These are phyloP conservation scores for Auriscalpium microsporum DNA, from an alignment of 768 basidiomycete species.

Conservation along the genomic window DNA sequence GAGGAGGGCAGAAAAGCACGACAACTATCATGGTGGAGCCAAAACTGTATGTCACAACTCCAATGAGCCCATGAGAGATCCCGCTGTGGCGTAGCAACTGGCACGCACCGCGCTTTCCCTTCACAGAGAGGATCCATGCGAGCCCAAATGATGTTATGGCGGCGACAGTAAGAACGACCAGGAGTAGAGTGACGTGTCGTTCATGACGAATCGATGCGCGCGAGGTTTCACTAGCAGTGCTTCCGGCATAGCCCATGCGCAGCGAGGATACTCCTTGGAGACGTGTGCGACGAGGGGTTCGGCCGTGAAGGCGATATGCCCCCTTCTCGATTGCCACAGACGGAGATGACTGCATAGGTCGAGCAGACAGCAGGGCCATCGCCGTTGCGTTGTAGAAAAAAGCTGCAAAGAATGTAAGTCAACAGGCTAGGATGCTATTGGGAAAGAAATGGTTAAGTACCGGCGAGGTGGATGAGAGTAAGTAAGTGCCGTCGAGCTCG, in stretches of 20 bases:
- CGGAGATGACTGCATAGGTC: neutral
- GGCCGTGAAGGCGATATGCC: neutral
- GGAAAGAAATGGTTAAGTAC: too few relatives aligned
- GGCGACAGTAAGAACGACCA: neutral
- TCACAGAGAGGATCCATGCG: neutral
- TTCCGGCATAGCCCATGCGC: neutral
- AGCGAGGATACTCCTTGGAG: neutral
- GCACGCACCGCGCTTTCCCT: neutral
- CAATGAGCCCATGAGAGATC: too few relatives aligned
- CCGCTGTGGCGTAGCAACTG: neutral
- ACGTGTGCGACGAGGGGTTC: neutral
- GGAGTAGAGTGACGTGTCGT: neutral
- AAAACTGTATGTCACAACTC: too few relatives aligned
- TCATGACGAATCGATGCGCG: neutral
- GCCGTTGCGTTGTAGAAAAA: too few relatives aligned
- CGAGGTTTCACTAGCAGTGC: neutral
- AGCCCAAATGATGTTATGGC: neutral
- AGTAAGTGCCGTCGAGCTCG: too few relatives aligned
- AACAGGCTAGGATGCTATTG: too few relatives aligned
- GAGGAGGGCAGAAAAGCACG: too few relatives aligned
- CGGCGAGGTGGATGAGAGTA: too few relatives aligned
- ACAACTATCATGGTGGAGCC: too few relatives aligned
- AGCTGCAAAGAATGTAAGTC: too few relatives aligned
- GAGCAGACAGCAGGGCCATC: neutral
- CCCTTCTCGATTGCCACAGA: conserved; percentile 4